Percentiles rank a stretch among this genome's conserved stretches.
These are phyloP conservation scores for Fusarium caatingaense DNA, from an alignment of 2,329 filamentous ascomycete species.

Conservation along the genomic window DNA sequence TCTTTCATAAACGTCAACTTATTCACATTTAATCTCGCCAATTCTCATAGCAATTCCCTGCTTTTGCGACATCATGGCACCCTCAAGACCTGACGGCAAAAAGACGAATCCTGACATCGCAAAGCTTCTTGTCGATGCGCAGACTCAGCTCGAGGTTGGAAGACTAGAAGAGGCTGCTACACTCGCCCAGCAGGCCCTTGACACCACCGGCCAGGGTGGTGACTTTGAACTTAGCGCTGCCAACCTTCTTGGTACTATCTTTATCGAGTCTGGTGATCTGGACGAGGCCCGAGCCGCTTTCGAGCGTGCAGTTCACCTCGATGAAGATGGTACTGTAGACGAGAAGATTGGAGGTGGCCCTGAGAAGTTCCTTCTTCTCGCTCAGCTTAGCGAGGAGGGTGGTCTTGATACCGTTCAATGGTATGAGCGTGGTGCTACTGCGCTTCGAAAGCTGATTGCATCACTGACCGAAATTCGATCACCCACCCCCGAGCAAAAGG, in stretches of 20 bases:
- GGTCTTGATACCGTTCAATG: constrained; percentile 73
- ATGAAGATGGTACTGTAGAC: constrained; percentile 77
- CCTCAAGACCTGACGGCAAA: constrained; percentile 54
- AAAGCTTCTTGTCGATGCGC: constrained; percentile 54
- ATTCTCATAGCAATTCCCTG: constrained; percentile 12
- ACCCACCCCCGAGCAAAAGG: constrained; percentile 55
- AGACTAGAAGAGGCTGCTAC: constrained; percentile 55
- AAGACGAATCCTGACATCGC: constrained; percentile 51
- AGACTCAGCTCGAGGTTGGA: constrained; percentile 57
- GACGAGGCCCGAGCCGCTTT: constrained; percentile 80
- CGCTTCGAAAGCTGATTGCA: constrained; percentile 78
- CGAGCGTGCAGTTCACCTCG: constrained; percentile 76
- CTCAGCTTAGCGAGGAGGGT: constrained; percentile 83
- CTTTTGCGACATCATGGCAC: constrained; percentile 53
- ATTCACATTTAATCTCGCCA: not conserved
- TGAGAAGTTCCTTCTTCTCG: constrained; percentile 95
- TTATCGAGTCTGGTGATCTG: constrained; percentile 83
- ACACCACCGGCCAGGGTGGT: constrained; percentile 57
- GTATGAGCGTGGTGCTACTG: constrained; percentile 77
- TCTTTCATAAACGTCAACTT: not conserved
- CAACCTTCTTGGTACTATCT: constrained; percentile 83
- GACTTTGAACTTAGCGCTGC: constrained; percentile 72
- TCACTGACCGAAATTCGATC: constrained; percentile 62
- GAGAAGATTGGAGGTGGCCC: constrained; percentile 82
- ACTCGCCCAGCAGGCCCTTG: constrained; percentile 58